Evolutionary conservation across 2,329 filamentous ascomycete genomes (phyloP).

Genomic region (Aulographum hederae): DNA sequence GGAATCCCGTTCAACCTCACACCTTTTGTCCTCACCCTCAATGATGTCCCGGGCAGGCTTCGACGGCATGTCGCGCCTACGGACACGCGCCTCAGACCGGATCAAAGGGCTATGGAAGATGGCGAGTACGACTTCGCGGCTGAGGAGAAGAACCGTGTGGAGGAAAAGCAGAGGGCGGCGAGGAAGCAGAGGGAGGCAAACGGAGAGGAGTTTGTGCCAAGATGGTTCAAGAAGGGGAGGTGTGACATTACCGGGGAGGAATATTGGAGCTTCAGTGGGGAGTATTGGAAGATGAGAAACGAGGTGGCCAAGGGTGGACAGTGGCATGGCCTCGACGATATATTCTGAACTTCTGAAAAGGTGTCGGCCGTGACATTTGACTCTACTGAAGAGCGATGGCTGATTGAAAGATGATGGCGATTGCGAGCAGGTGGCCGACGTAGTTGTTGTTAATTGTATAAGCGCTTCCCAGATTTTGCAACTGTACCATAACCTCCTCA

Average conservation of each 20-base stretch:
- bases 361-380: too few species aligned
- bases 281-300: slow-evolving; percentile 69
- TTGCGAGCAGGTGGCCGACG: too few species aligned
- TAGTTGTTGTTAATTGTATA: too few species aligned
- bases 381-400: too few species aligned
- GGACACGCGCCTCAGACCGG: slow-evolving; percentile 79
- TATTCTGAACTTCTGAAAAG: slow-evolving; percentile 48
- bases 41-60: slow-evolving; percentile 76
- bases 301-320: slow-evolving; percentile 41
- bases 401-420: too few species aligned
- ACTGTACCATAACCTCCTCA: too few species aligned
- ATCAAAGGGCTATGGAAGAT: slow-evolving; percentile 96
- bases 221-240: slow-evolving; percentile 62
- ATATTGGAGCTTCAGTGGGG: slow-evolving; percentile 76
- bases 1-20: slow-evolving; percentile 95
- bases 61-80: slow-evolving; percentile 67
- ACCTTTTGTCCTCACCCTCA: slow-evolving; percentile 86
- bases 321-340: slow-evolving; percentile 61
- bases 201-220: slow-evolving; percentile 66
- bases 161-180: slow-evolving; percentile 73
- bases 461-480: too few species aligned
- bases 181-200: slow-evolving; percentile 53
- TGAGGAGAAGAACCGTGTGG: slow-evolving; percentile 81
- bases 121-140: slow-evolving; percentile 92
- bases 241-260: slow-evolving; percentile 71